Conservation (phyloP, 2,329 filamentous ascomycete species). For the Plenodomus tracheiphilus region DNA sequence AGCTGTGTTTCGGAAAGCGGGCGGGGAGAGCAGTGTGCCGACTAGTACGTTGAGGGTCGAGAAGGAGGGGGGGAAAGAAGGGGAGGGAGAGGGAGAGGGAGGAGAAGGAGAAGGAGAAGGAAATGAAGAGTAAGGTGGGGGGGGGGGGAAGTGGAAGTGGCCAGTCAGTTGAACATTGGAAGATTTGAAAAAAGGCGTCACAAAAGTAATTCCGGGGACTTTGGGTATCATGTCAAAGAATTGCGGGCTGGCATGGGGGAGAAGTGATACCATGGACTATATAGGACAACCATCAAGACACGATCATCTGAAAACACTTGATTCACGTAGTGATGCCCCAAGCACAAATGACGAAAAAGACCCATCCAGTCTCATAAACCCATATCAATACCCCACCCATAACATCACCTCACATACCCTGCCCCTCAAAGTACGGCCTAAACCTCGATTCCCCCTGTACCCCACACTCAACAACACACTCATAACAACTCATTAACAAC, state of each 20-base stretch:
- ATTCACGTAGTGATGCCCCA: too few relatives aligned
- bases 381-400: too few relatives aligned
- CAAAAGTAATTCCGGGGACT: too few relatives aligned
- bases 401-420: constrained; percentile 16
- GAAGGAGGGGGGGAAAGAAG: constrained; percentile 14
- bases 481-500: constrained; percentile 77
- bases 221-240: too few relatives aligned
- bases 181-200: too few relatives aligned
- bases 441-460: constrained; percentile 70
- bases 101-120: not conserved
- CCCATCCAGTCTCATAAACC: too few relatives aligned
- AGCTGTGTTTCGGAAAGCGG: constrained; percentile 71
- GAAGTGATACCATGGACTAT: too few relatives aligned
- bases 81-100: not conserved
- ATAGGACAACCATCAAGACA: too few relatives aligned
- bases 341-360: too few relatives aligned
- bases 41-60: constrained; percentile 41
- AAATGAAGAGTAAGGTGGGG: not conserved
- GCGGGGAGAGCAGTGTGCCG: constrained; percentile 32
- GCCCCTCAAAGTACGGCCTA: constrained; percentile 65
- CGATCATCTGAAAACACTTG: too few relatives aligned
- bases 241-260: too few relatives aligned
- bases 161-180: too few relatives aligned
- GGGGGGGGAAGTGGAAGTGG: not conserved
- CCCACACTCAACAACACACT: constrained; percentile 68